phyloP scores from a whole-genome alignment of 192 early-diverging fungal species.

The Podila clonocystis region DNA sequence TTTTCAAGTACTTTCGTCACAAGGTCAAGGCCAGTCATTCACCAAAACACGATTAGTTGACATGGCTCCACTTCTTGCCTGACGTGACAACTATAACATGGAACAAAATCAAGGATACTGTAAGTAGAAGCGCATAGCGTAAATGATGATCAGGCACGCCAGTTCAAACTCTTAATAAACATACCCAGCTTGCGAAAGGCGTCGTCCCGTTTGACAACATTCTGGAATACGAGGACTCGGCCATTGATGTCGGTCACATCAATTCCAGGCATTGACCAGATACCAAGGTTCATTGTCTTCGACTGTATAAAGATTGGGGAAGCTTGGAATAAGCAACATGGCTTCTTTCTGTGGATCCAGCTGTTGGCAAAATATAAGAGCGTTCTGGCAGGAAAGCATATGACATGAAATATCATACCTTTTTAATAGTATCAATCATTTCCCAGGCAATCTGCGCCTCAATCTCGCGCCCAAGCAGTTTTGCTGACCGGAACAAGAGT shows the following conservation, averaged over 20 bases:
- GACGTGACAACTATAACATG: conserved; percentile 17
- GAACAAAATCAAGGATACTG: not conserved
- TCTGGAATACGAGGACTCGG: conserved; percentile 26
- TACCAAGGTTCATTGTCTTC: conserved; percentile 39
- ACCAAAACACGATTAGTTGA: conserved; percentile 1
- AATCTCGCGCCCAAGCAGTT: conserved; percentile 33
- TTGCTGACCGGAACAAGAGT: conserved; percentile 38
- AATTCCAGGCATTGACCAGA: conserved; percentile 49
- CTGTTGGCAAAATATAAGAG: too few relatives aligned
- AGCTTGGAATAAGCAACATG: not conserved
- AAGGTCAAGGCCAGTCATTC: too few relatives aligned
- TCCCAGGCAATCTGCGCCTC: conserved; percentile 26
- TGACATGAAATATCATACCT: conserved; percentile 6
- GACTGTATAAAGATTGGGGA: conserved; percentile 3
- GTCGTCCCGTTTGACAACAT: conserved; percentile 46
- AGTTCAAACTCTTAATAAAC: not conserved
- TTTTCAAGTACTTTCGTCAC: too few relatives aligned
- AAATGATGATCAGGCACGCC: too few relatives aligned
- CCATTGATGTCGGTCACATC: conserved; percentile 47
- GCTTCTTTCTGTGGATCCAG: too few relatives aligned
- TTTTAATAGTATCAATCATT: conserved; percentile 35
- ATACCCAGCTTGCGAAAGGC: conserved; percentile 41
- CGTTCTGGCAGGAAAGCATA: too few relatives aligned
- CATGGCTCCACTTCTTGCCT: conserved; percentile 44
- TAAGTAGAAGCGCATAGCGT: too few relatives aligned